phyloP scores from a whole-genome alignment of 1,284 basidiomycete genomes.

The Trichosporon coremiiforme region DNA sequence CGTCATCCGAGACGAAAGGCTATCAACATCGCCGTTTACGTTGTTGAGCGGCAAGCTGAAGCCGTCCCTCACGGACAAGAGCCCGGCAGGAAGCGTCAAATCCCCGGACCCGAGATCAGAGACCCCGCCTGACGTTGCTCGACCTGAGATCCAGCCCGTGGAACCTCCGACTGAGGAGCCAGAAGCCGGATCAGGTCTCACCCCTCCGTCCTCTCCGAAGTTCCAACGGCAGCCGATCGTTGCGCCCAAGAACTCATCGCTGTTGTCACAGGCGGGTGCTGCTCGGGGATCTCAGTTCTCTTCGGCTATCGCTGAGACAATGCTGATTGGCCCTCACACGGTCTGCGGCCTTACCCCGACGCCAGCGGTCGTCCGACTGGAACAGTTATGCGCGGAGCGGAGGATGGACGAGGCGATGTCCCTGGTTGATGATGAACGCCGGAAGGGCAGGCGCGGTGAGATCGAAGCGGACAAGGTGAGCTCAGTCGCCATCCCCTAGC shows the following conservation, averaged over 20 bases:
- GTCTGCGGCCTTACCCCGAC: constrained; percentile 54
- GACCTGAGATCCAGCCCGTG: neutral
- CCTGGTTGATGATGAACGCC: constrained; percentile 52
- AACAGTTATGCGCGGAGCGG: constrained; percentile 50
- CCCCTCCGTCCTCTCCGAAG: constrained; percentile 46
- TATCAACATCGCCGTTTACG: constrained; percentile 35
- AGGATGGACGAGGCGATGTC: constrained; percentile 53
- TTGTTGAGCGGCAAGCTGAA: constrained; percentile 42
- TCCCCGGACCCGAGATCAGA: neutral
- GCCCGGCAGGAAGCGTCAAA: neutral
- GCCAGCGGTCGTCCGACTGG: constrained; percentile 49
- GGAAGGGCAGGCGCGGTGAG: constrained; percentile 48
- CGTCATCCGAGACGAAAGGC: constrained; percentile 48
- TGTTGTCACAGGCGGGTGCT: constrained; percentile 25
- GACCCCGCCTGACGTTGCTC: constrained; percentile 10
- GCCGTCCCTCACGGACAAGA: constrained; percentile 21
- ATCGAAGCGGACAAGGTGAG: constrained; percentile 50
- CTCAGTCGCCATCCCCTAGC: neutral
- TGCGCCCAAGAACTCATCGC: constrained; percentile 34
- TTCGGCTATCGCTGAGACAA: constrained; percentile 50
- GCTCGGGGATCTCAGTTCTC: constrained; percentile 32
- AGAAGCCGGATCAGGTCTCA: constrained; percentile 49
- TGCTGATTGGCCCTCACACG: constrained; percentile 53
- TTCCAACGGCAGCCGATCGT: constrained; percentile 36
- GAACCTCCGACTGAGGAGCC: constrained; percentile 37